Evolutionary conservation across 73 alveolate genomes (phyloP), one percentile per base, ranked within the genome.

Genomic region (Tetrahymena thermophila): DNA sequence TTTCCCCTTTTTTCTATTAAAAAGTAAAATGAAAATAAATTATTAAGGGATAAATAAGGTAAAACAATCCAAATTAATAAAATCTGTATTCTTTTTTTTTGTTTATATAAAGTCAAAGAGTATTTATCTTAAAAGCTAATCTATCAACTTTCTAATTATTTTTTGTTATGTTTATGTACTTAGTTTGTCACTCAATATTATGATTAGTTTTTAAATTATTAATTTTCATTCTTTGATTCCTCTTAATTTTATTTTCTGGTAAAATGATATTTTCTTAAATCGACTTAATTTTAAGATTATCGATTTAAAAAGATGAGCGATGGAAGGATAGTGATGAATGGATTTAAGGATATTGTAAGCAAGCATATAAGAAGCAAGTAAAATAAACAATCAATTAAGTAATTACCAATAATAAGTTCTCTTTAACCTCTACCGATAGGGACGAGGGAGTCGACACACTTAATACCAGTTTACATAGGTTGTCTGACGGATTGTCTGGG

Each of bases 371-470:
- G 89, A 71, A 71, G 17, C 37, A 31, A 25, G 89, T 28, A 71
- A 28, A 71, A 71, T 28, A 71, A 28, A 7, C 37, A 71, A 71
- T n/a, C 35, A n/a, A 71, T 71, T 28, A 71, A 71, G 17, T 71
- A 71, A 28, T 71, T 71, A 71, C 89, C 89, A 85, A 99, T 98
- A 96, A 99, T 99, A 94, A 99, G 98, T 98, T 98, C 99, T 93
- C 99, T 97, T 97, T 99, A 98, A 58, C 99, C 99, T 96, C 99
- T 97, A 85, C 99, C 99, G 93, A 99, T 98, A 34, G 99, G 99
- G 94, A 99, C 99, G 25, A 98, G 97, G 55, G 99, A 95, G 97
- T 98, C 99, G 96, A 98, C 99, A n/a, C 99, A 97, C 95, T 98
- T 98, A 40, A 98, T 97, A 34, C 99, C 99, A 94, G 99, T 98